A percentile compares a stretch with the other conserved stretches of the same genome.
phyloP scores from a whole-genome alignment of 371 early-diverging fungal genomes.

The Saksenaea oblongispora region DNA sequence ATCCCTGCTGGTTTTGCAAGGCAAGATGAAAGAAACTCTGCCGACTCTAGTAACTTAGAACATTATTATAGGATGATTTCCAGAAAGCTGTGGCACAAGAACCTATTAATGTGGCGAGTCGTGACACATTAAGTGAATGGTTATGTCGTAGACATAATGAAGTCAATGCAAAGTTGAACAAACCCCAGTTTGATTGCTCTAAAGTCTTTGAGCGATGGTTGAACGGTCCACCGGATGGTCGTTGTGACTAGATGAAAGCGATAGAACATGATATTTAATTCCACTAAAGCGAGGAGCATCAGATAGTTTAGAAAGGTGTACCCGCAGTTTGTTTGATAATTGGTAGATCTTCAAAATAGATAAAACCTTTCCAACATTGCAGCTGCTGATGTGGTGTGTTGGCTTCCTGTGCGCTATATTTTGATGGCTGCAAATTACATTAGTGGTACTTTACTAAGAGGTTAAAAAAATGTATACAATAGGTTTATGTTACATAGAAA shows the following conservation, averaged over 20 bases:
- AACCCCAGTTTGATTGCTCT: slow-evolving; percentile 92
- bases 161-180: slow-evolving; percentile 93
- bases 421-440: too few species aligned
- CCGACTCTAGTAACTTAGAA: background rate
- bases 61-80: slow-evolving; percentile 68
- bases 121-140: slow-evolving; percentile 82
- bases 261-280: too few species aligned
- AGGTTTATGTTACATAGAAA: too few species aligned
- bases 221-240: slow-evolving; percentile 78
- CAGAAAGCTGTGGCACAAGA: slow-evolving; percentile 66
- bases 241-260: slow-evolving; percentile 57
- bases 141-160: slow-evolving; percentile 96
- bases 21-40: background rate
- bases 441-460: too few species aligned
- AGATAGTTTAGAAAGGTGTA: too few species aligned
- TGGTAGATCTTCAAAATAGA: too few species aligned
- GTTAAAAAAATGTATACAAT: too few species aligned
- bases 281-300: too few species aligned
- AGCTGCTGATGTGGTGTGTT: too few species aligned
- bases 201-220: slow-evolving; percentile 94
- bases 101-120: slow-evolving; percentile 85
- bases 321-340: too few species aligned
- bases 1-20: slow-evolving; percentile 95
- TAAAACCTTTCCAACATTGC: too few species aligned
- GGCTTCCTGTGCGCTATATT: too few species aligned